Evolutionary conservation across 345 rosid genomes (phyloP), one percentile per base, ranked within the genome.

Genomic region (Gossypium stocksii): DNA sequence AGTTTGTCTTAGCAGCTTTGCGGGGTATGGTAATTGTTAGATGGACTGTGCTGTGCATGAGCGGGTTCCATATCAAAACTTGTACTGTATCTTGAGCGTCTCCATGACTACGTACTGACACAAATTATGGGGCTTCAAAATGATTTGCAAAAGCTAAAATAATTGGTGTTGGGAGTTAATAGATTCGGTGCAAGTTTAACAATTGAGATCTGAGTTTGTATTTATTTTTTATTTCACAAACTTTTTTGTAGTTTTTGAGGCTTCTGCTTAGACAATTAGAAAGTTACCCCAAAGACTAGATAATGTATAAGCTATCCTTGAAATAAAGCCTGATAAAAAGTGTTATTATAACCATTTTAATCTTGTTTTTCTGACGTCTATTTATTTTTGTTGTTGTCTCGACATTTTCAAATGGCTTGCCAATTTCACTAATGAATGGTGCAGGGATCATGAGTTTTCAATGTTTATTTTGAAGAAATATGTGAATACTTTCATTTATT

Each of bases 1-100:
- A 81, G 87, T 71, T 82, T 80, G 66, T 83, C 83, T 66, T 84
- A 85, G 77, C 65, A 14, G 56, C 59, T 27, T 60, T 23, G 66
- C 19, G 38, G 45, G 70, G 71, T 60, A 12, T 23, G 63, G 63
- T 9, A 58, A 58, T 23, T 23, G 61, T 57, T 19, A 57, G 29
- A 22, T 57, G 61, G 27, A 20, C 29, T 20, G 61, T 20, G 13
- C 61, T 9, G 29, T 9, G 61, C 61, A 52, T 38, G 38, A 59
- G 41, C 71, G 25, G 41, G 75, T 74, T 71, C 68, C 3, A 10
- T 57, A 13, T 48, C 57, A 20, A 49, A 34, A 41, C 19, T 46
- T 74, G 74, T 69, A 49, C 66, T 54, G n/a, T 23, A 48, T 65
- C 60, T 58, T 20, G 78, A 53, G 74, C 71, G 70, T 64, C 77